These are phyloP conservation scores for Phytopythium montanum DNA, from an alignment of 352 stramenopile genomes.

Conservation along the genomic window DNA sequence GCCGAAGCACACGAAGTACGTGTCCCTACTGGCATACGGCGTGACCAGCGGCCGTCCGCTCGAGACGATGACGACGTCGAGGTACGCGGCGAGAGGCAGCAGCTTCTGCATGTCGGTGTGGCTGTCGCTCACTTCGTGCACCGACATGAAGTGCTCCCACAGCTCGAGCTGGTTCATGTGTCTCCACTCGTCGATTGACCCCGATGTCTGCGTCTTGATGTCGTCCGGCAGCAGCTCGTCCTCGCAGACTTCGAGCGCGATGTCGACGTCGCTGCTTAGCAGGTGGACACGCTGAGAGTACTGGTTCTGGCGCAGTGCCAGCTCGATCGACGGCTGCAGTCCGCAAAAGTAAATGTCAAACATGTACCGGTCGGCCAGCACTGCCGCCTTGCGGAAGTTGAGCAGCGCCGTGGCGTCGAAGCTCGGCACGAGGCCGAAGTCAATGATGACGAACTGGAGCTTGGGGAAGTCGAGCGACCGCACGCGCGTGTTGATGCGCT, in stretches of 20 bases:
- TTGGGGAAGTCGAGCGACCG: slow-evolving; percentile 52
- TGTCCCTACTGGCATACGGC: slow-evolving; percentile 40
- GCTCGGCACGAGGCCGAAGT: slow-evolving; percentile 74
- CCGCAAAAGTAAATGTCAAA: slow-evolving; percentile 84
- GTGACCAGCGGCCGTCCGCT: slow-evolving; percentile 34
- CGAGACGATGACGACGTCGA: slow-evolving; percentile 52
- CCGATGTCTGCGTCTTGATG: slow-evolving; percentile 23
- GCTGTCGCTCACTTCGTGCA: slow-evolving; percentile 21
- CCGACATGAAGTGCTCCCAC: slow-evolving; percentile 62
- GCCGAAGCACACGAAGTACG: slow-evolving; percentile 76
- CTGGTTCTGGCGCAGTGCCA: slow-evolving; percentile 40
- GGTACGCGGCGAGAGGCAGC: slow-evolving; percentile 49
- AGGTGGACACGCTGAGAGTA: slow-evolving; percentile 46
- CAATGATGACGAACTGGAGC: slow-evolving; percentile 66
- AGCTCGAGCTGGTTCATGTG: slow-evolving; percentile 57
- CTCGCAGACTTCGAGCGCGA: slow-evolving; percentile 65
- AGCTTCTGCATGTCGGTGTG: slow-evolving; percentile 39
- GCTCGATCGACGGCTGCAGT: slow-evolving; percentile 46
- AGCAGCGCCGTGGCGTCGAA: slow-evolving; percentile 76
- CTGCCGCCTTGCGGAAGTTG: slow-evolving; percentile 67
- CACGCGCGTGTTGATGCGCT: slow-evolving; percentile 70
- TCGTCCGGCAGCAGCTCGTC: slow-evolving; percentile 49
- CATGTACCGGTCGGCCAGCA: slow-evolving; percentile 53
- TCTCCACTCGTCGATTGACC: slow-evolving; percentile 50
- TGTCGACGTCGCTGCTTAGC: slow-evolving; percentile 45